Evolutionary conservation across 2,329 filamentous ascomycete genomes (phyloP).

Genomic region (Aquanectria penicillioides): DNA sequence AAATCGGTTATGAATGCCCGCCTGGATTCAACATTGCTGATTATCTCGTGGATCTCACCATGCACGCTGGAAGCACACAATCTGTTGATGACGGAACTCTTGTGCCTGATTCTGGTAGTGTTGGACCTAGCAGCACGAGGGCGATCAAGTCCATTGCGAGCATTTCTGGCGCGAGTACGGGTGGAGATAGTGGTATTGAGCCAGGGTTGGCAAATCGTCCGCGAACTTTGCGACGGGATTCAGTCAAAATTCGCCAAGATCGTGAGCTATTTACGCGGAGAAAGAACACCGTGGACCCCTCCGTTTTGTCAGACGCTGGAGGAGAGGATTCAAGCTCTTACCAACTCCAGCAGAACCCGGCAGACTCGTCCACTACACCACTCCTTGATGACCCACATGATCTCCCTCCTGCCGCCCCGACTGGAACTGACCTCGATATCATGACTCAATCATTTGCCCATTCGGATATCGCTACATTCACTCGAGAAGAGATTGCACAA

Average conservation of each 20-base stretch:
- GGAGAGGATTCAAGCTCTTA: conserved; percentile 62
- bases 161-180: conserved; percentile 78
- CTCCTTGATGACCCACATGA: conserved; percentile 77
- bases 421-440: conserved; percentile 81
- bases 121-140: conserved; percentile 85
- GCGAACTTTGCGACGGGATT: conserved; percentile 77
- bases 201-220: conserved; percentile 70
- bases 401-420: conserved; percentile 66
- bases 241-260: conserved; percentile 87
- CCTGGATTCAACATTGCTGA: conserved; percentile 99
- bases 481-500: conserved; percentile 81
- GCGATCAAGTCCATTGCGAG: conserved; percentile 93
- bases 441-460: conserved; percentile 79
- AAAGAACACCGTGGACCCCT: conserved; percentile 69
- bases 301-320: conserved; percentile 68
- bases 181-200: conserved; percentile 71
- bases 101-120: conserved; percentile 67
- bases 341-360: conserved; percentile 59
- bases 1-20: conserved; percentile 90
- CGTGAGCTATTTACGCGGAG: conserved; percentile 89
- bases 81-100: conserved; percentile 64
- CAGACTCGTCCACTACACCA: conserved; percentile 61
- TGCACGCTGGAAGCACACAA: conserved; percentile 81
- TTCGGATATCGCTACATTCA: conserved; percentile 79
- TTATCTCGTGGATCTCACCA: conserved; percentile 95